These are phyloP conservation scores for Backusella mclennaniae DNA, from an alignment of 192 early-diverging fungal species.

Conservation along the genomic window DNA sequence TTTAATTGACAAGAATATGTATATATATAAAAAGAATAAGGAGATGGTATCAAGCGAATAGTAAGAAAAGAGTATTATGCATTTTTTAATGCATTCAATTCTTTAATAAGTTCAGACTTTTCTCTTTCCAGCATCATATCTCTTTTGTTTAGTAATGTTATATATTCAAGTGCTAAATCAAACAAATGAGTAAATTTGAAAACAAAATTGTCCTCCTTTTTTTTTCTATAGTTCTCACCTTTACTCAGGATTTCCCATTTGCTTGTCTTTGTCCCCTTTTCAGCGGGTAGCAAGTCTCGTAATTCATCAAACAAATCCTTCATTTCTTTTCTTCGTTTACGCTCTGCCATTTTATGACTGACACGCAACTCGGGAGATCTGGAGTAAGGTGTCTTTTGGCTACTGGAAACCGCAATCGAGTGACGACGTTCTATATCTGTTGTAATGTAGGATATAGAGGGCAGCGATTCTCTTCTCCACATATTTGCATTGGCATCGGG, in stretches of 20 bases:
- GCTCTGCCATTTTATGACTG: conserved; percentile 83
- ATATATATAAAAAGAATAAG: neutral
- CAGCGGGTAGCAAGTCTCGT: conserved; percentile 69
- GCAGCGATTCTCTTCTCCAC: conserved; percentile 21
- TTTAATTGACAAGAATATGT: conserved; percentile 4
- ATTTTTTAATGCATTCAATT: neutral
- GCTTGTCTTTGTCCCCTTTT: conserved; percentile 74
- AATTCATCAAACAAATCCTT: conserved; percentile 88
- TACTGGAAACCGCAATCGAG: conserved; percentile 15
- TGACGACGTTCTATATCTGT: conserved; percentile 25
- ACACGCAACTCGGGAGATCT: conserved; percentile 74
- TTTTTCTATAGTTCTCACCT: conserved; percentile 43
- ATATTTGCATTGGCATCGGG: neutral
- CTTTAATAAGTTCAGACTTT: neutral
- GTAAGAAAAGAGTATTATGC: neutral
- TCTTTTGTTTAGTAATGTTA: neutral
- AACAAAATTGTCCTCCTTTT: neutral
- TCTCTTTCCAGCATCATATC: neutral
- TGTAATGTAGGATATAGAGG: conserved; percentile 15
- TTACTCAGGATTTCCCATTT: conserved; percentile 90
- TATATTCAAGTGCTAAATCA: neutral
- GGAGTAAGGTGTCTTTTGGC: conserved; percentile 53
- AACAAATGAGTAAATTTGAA: neutral
- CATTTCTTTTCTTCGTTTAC: conserved; percentile 88
- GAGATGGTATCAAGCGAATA: neutral